A percentile compares a stretch with the other conserved stretches of the same genome.
Evolutionary conservation across 2,329 filamentous ascomycete genomes (phyloP).

Genomic region (Clarireedia sp.): DNA sequence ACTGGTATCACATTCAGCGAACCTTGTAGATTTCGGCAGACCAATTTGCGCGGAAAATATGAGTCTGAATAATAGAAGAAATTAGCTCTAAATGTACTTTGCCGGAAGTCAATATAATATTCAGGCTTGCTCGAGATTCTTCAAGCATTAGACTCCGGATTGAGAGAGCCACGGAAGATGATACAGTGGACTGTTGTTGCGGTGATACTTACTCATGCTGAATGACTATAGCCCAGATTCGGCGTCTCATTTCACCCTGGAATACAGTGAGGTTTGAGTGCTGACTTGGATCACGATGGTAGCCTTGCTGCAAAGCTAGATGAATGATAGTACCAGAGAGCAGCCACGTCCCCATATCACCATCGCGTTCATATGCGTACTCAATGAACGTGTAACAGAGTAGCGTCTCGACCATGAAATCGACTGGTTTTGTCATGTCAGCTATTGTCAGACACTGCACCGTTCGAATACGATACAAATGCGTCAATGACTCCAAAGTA

Average conservation of each 20-base stretch:
- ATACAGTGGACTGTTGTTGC: no score
- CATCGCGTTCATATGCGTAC: constrained; percentile 34
- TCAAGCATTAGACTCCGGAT: not conserved
- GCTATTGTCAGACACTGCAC: constrained; percentile 43
- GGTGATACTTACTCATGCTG: constrained; percentile 42
- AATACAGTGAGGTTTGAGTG: constrained; percentile 43
- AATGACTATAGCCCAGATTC: constrained; percentile 45
- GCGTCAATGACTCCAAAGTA: constrained; percentile 39
- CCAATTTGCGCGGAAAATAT: constrained; percentile 60
- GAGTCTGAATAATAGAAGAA: constrained; percentile 25
- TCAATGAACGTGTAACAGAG: constrained; percentile 41
- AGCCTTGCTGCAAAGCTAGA: constrained; percentile 49
- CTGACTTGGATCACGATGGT: constrained; percentile 48
- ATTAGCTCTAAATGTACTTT: not conserved
- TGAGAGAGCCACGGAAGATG: no score
- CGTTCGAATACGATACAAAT: constrained; percentile 41
- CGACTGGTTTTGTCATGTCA: constrained; percentile 40
- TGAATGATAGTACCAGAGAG: constrained; percentile 43
- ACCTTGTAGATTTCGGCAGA: constrained; percentile 56
- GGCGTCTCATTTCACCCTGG: constrained; percentile 54
- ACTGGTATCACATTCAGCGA: constrained; percentile 54
- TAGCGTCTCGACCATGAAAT: constrained; percentile 41
- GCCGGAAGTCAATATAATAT: not conserved
- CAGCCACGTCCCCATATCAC: constrained; percentile 49
- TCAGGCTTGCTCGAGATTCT: not conserved